Evolutionary conservation across 2,329 filamentous ascomycete genomes (phyloP).

Genomic region (Pseudogymnoascus pannorum): DNA sequence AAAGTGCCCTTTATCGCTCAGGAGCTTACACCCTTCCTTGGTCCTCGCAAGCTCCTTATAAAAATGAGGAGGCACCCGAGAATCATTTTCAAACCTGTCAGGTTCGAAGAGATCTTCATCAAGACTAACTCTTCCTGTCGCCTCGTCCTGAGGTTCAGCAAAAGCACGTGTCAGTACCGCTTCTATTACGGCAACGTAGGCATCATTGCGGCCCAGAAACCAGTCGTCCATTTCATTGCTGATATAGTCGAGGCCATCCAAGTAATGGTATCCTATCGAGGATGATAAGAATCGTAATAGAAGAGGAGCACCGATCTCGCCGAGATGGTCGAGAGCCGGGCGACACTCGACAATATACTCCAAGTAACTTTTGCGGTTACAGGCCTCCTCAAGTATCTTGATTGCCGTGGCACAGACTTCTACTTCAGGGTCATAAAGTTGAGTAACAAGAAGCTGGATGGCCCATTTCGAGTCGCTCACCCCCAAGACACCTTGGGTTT

Average conservation of each 20-base stretch:
- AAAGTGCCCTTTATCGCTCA: conserved; percentile 92
- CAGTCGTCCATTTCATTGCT: conserved; percentile 99
- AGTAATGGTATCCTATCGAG: conserved; percentile 93
- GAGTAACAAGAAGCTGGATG: conserved; percentile 92
- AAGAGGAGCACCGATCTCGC: conserved; percentile 91
- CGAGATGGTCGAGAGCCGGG: conserved; percentile 87
- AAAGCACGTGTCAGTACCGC: conserved; percentile 89
- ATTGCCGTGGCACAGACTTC: conserved; percentile 95
- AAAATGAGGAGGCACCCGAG: conserved; percentile 83
- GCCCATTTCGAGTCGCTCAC: conserved; percentile 83
- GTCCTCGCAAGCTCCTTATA: conserved; percentile 93
- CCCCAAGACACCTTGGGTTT: conserved; percentile 33
- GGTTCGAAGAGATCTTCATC: conserved; percentile 33
- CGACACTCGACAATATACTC: conserved; percentile 97
- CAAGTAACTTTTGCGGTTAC: conserved; percentile 81
- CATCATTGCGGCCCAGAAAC: conserved; percentile 94
- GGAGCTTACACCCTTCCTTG: conserved; percentile 79
- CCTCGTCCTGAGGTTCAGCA: conserved; percentile 38
- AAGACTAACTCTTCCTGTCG: conserved; percentile 26
- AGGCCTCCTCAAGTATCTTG: conserved; percentile 95
- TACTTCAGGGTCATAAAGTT: conserved; percentile 94
- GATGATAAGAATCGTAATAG: conserved; percentile 89
- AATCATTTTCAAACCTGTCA: conserved; percentile 39
- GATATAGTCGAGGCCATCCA: conserved; percentile 96
- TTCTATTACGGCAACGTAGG: conserved; percentile 90